These are phyloP conservation scores for Aureobasidium sp. DNA, from an alignment of 2,329 filamentous ascomycete genomes.

Conservation along the genomic window DNA sequence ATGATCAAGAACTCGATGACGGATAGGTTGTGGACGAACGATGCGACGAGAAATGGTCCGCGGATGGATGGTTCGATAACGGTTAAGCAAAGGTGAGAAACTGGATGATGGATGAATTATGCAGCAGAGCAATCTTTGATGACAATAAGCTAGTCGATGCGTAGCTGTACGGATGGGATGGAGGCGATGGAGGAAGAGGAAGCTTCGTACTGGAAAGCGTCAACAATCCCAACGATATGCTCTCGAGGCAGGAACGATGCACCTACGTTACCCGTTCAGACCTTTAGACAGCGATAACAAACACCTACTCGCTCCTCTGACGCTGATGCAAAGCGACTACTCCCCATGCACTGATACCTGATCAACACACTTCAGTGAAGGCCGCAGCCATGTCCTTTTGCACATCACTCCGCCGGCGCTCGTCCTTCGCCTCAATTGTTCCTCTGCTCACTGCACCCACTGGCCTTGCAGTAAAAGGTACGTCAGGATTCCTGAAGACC, in stretches of 20 bases:
- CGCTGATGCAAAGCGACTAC: background rate
- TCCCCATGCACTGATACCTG: background rate
- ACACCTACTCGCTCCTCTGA: background rate
- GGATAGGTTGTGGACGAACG: too few relatives aligned
- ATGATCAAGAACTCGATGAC: background rate
- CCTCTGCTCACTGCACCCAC: slow-evolving; percentile 26
- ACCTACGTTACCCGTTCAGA: background rate
- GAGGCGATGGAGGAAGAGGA: background rate
- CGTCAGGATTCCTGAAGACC: background rate
- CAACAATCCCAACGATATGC: background rate
- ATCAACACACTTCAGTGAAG: background rate
- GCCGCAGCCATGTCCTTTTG: slow-evolving; percentile 35
- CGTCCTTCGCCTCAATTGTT: slow-evolving; percentile 33
- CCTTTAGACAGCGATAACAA: background rate
- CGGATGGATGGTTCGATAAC: background rate
- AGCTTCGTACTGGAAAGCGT: background rate
- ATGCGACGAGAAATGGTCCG: background rate
- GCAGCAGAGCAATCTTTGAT: background rate
- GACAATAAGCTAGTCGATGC: background rate
- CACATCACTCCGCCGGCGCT: slow-evolving; percentile 33
- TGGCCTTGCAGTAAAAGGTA: slow-evolving; percentile 28
- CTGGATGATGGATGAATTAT: background rate
- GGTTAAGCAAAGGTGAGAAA: background rate
- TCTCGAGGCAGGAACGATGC: background rate
- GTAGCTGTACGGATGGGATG: background rate